Base-by-base conservation (phyloP, 192 early-diverging fungal genomes). In the Coemansia sp. region DNA sequence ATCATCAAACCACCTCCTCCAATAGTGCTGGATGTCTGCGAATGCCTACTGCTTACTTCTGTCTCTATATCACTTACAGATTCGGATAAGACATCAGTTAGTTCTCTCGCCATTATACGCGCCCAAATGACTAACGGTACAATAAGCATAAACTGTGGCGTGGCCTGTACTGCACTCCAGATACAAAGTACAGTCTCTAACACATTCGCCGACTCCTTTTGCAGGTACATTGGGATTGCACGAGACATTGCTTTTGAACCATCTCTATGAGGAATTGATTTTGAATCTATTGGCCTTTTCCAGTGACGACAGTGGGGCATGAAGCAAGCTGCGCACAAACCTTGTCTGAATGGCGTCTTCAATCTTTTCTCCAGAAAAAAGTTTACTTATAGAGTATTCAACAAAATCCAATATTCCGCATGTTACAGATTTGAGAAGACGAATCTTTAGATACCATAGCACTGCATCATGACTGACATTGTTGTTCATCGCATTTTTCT, bases 1-100 rank as follows among this genome's bases (percentile, higher is more conserved):
- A 95, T 88, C 42, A 86, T 86, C 0, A 84, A 78, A 21, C 88
- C 70, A 1, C 94, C 93, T 17, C 90, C 92, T 1, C 36, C 44
- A 29, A 79, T 70, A 11, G 71, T 71, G 41, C 68, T 50, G 19
- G 51, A 46, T 0, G 66, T 66, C 0, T 57, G 54, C 8, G 40
- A 63, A 34, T 67, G 42, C 7, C 8, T 67, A 3, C 72, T 36
- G 6, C 41, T n/a, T n/a, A 24, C 29, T 0, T 45, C 29, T 7
- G 54, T 69, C 11, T 56, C 8, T 13, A 73, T 68, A 14, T 40
- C 53, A 4, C 13, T 14, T 6, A 71, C 9, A 16, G 19, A 39
- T 14, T 33, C 37, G 13, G 9, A 8, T 3, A 56, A 17, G 7
- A 63, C 14, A 3, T 59, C 39, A 34, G 71, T 33, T 48, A 64